phyloP scores from a whole-genome alignment of 192 early-diverging fungal species.

The Coemansia pectinata region DNA sequence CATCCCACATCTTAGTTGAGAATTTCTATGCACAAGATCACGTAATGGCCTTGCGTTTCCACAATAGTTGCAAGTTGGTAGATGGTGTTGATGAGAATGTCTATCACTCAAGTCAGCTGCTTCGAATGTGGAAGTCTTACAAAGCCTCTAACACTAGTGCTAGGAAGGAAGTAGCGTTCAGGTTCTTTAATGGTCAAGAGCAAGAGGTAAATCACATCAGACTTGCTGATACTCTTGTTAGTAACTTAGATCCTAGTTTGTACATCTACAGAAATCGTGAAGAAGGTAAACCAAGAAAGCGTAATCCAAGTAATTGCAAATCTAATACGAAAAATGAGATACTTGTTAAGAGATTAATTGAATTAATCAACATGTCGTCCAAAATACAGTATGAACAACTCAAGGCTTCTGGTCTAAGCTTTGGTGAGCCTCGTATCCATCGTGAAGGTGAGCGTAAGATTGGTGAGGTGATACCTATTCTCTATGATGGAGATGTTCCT shows the following conservation, averaged over 20 bases:
- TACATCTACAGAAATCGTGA: neutral
- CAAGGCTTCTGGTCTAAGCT: neutral
- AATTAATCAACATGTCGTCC: neutral
- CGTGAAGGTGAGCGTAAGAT: neutral
- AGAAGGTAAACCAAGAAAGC: neutral
- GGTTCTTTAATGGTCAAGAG: neutral
- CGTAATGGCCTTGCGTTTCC: neutral
- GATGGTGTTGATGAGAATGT: neutral
- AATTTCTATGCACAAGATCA: neutral
- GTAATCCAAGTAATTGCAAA: neutral
- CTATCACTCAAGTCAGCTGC: neutral
- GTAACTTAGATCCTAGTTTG: neutral
- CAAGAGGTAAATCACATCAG: neutral
- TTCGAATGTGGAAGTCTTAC: neutral
- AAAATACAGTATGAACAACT: neutral
- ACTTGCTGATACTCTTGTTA: neutral
- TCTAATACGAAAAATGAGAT: neutral
- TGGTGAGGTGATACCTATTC: neutral
- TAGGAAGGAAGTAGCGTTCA: neutral
- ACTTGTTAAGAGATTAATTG: neutral
- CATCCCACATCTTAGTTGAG: neutral
- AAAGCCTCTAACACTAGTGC: neutral
- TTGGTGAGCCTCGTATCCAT: neutral
- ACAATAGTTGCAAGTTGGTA: neutral
- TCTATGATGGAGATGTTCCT: neutral